phyloP scores from a whole-genome alignment of 2,329 filamentous ascomycete species.

The Sarocladium oryzae region DNA sequence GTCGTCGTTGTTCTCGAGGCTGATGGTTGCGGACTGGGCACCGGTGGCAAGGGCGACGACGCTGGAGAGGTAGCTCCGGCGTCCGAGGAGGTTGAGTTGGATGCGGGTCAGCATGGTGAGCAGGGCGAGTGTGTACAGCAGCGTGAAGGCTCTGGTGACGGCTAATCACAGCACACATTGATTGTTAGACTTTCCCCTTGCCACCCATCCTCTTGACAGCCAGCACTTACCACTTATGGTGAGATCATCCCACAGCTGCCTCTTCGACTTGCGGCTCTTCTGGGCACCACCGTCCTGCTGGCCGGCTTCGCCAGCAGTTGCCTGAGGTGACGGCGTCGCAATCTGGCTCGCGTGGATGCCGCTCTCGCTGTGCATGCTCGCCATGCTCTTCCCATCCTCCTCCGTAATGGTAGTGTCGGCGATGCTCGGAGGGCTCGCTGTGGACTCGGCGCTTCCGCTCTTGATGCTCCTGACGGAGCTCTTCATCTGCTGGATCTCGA shows the following conservation, averaged over 20 bases:
- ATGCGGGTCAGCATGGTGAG: conserved; percentile 89
- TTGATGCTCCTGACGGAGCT: conserved; percentile 53
- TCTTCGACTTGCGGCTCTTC: conserved; percentile 69
- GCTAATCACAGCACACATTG: no score
- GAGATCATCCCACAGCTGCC: conserved; percentile 94
- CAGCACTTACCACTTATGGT: conserved; percentile 91
- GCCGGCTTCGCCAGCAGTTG: conserved; percentile 26
- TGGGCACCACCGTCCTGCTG: conserved; percentile 33
- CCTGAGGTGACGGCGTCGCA: conserved; percentile 46
- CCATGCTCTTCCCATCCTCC: conserved; percentile 73
- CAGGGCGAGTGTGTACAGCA: conserved; percentile 85
- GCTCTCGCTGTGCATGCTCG: conserved; percentile 71
- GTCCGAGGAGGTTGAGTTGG: conserved; percentile 92
- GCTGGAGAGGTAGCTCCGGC: conserved; percentile 90
- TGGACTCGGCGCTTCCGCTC: conserved; percentile 42
- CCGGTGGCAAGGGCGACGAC: conserved; percentile 86
- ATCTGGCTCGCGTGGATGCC: conserved; percentile 79
- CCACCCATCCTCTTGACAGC: no score
- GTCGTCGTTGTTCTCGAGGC: conserved; percentile 88
- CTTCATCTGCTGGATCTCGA: conserved; percentile 92
- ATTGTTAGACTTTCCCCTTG: no score
- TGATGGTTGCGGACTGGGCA: conserved; percentile 68
- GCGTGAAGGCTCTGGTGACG: conserved; percentile 82
- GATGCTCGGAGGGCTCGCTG: conserved; percentile 53
- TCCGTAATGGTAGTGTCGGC: conserved; percentile 70